Evolutionary conservation across 2,329 filamentous ascomycete species (phyloP), one percentile per base, ranked within the genome.

Genomic region (Colletotrichum trifolii): DNA sequence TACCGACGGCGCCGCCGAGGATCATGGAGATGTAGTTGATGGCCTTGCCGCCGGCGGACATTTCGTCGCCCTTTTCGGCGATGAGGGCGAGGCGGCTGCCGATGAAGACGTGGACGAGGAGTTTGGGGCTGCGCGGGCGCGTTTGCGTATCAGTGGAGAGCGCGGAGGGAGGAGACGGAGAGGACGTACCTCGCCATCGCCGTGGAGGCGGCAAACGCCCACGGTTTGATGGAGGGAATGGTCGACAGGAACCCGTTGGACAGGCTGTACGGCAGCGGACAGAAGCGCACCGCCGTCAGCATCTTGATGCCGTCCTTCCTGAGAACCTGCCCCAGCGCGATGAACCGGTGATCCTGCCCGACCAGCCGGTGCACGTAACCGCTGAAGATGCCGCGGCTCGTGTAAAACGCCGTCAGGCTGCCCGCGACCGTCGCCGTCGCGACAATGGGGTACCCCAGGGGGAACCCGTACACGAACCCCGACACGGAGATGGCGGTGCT

Each of bases 231-330:
- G 38, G 91, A 97, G 3, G 94, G 94, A 67, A 99, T 94, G 1
- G 96, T 98, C 36, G 93, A 93, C 60, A 99, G 87, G 66, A 97
- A 97, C 54, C 94, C 96, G 75, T 99, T 99, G 74, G 92, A 94
- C 70, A 98, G 82, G 56, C 92, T 96, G 76, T 97, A 99, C 12
- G 96, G 96, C 66, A 99, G 76, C 2, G 96, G 96, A 73, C 95
- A 98, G 69, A 98, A 86, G 36, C 96, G 88, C 71, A 99, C 96
- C 86, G 96, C 96, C 68, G 93, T 90, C 49, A 99, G 84, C 58
- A 98, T 89, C 72, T 93, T 91, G 55, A 99, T 78, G 1, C 96
- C 96, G 73, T 99, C 96, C 73, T 92, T 90, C 69, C 97, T 93
- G 67, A 99, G 83, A 8, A 96, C 96, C 72, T 97, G 86, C 25